phyloP scores from a whole-genome alignment of 2,329 filamentous ascomycete genomes.

The Venturia nashicola region DNA sequence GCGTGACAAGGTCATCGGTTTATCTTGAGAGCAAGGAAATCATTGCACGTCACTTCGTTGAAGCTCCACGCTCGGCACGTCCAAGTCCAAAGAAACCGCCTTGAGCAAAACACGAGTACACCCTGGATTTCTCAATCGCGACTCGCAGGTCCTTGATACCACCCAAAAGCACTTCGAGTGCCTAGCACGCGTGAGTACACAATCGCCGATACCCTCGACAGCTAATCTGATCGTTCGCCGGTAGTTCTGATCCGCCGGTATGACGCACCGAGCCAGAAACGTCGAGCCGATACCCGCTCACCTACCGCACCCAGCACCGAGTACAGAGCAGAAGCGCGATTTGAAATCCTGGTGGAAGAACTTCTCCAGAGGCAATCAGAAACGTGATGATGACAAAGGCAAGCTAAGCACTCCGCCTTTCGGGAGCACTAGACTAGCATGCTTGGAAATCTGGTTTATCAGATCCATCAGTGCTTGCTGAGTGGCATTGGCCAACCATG shows the following conservation, averaged over 20 bases:
- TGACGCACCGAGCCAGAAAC: slow-evolving; percentile 30
- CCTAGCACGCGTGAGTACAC: not conserved
- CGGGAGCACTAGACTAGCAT: not conserved
- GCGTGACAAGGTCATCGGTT: not conserved
- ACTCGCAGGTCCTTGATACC: not conserved
- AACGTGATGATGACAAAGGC: slow-evolving; percentile 53
- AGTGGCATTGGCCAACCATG: not conserved
- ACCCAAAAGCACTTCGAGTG: not conserved
- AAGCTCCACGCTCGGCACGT: not conserved
- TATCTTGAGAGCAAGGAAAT: not conserved
- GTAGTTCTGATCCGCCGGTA: slow-evolving; percentile 16
- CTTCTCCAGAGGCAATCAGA: slow-evolving; percentile 61
- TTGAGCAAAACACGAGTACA: not conserved
- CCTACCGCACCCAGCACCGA: slow-evolving; percentile 14
- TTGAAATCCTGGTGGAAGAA: slow-evolving; percentile 95
- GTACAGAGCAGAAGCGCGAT: slow-evolving; percentile 32
- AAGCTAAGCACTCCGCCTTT: slow-evolving; percentile 17
- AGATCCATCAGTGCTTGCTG: not conserved
- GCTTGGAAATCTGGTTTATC: not conserved
- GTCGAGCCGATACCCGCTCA: slow-evolving; percentile 30
- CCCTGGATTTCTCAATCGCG: not conserved
- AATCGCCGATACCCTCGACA: not conserved
- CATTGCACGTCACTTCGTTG: not conserved
- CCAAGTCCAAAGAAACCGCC: not conserved
- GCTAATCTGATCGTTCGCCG: not conserved